Evolutionary conservation across 2,329 filamentous ascomycete genomes (phyloP).

Genomic region (Dactylellina cionopaga): DNA sequence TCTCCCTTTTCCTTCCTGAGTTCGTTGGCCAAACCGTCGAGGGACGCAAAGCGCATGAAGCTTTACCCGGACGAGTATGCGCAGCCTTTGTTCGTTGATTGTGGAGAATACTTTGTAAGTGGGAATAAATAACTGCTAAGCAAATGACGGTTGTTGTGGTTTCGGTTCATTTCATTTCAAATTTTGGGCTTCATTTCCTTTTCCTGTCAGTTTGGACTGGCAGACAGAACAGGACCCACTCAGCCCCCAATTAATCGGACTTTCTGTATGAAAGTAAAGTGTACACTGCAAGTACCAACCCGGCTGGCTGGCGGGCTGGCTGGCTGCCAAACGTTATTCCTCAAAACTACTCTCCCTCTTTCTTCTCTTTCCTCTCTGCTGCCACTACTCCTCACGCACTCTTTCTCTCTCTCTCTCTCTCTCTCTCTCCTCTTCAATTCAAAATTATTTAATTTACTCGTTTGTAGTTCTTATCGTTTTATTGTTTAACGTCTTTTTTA

Average conservation of each 20-base stretch:
- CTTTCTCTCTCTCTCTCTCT: slow-evolving; percentile 17
- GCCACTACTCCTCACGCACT: slow-evolving; percentile 47
- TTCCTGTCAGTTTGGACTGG: not conserved
- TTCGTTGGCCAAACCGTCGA: too few relatives aligned
- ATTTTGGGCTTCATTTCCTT: slow-evolving; percentile 58
- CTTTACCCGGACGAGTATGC: too few relatives aligned
- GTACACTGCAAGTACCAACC: too few relatives aligned
- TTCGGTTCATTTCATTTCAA: slow-evolving; percentile 71
- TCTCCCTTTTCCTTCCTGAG: too few relatives aligned
- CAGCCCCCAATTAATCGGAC: not conserved
- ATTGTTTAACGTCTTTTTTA: not conserved
- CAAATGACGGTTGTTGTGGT: slow-evolving; percentile 52
- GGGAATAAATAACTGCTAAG: too few relatives aligned
- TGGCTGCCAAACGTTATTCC: slow-evolving; percentile 28
- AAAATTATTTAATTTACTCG: not conserved
- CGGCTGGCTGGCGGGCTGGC: too few relatives aligned
- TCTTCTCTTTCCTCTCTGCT: slow-evolving; percentile 36
- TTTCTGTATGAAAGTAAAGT: too few relatives aligned
- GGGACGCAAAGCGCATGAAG: too few relatives aligned
- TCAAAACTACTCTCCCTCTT: slow-evolving; percentile 58
- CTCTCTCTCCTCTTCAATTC: slow-evolving; percentile 17
- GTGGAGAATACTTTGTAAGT: too few relatives aligned
- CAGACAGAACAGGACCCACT: too few relatives aligned
- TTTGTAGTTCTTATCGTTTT: not conserved
- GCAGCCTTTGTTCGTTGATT: too few relatives aligned